Base-by-base conservation (phyloP, 2,329 filamentous ascomycete species). In the Beauveria sp. region DNA sequence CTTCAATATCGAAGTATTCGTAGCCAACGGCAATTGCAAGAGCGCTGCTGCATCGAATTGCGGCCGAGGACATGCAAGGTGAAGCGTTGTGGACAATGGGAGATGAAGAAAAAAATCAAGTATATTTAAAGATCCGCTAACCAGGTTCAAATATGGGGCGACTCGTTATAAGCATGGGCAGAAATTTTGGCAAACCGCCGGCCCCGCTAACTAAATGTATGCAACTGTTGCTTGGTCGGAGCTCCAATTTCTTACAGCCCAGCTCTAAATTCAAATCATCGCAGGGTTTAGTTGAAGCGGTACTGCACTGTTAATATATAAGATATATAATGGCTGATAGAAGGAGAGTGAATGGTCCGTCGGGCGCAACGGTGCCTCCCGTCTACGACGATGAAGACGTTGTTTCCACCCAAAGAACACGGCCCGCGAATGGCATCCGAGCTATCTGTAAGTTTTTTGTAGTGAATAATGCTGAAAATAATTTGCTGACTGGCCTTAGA, bases 341-440 rank as follows among this genome's bases (percentile, higher is more conserved):
- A 74, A 88, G 93, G 76, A 87, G 95, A 69, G 87, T 96, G 67
- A 98, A 98, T 76, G 91, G 91, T 5, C 95, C 95, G 7, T 80
- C 86, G 46, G 90, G 90, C 59, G 84, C 85, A 31, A 98, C 92
- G 9, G 76, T 82, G 40, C 84, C 91, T 18, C 91, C 92, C 1
- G 77, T 91, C 3, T 97, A 88, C 71, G 83, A 85, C 66, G 75
- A 80, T 14, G 74, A 76, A 26, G 74, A 77, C 51, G 67, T 74
- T 40, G 69, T 77, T 59, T 74, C 77, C 64, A 69, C 78, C 53
- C 75, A 76, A 66, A 82, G 86, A 65, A 74, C 76, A 61, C 83
- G 90, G 72, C 80, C 84, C 62, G 79, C 87, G 55, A 86, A 90
- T 76, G 84, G 88, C 67, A 84, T 95, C 65, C 85, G 93, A 70